Evolutionary conservation across 2,329 filamentous ascomycete genomes (phyloP).

Genomic region (Coniella lustricola): DNA sequence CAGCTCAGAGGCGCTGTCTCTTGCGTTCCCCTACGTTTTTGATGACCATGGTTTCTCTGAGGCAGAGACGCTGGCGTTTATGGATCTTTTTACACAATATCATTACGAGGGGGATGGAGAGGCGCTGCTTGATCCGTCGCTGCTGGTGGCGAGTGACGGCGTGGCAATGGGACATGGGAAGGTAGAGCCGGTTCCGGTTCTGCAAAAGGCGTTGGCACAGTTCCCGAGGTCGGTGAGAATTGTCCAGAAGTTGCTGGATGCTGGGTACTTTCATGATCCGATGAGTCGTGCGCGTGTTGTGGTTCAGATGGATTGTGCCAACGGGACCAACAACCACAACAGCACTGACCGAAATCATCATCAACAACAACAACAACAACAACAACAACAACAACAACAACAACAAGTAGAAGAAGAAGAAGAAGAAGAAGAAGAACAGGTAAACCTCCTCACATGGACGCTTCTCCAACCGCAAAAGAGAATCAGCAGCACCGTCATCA

Average conservation of each 20-base stretch:
- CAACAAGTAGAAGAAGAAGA: too few relatives aligned
- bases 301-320: too few relatives aligned
- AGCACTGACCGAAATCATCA: too few relatives aligned
- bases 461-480: slow-evolving; percentile 56
- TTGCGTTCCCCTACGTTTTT: slow-evolving; percentile 51
- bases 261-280: slow-evolving; percentile 55
- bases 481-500: slow-evolving; percentile 51
- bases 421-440: slow-evolving; percentile 43
- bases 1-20: slow-evolving; percentile 40
- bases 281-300: slow-evolving; percentile 36
- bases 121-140: slow-evolving; percentile 44
- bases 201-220: slow-evolving; percentile 45
- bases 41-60: slow-evolving; percentile 39
- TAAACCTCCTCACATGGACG: slow-evolving; percentile 54
- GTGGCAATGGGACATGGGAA: too few relatives aligned
- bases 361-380: too few relatives aligned
- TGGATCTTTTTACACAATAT: slow-evolving; percentile 45
- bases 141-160: slow-evolving; percentile 30
- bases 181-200: slow-evolving; percentile 42
- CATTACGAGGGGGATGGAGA: slow-evolving; percentile 31
- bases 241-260: slow-evolving; percentile 46
- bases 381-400: too few relatives aligned
- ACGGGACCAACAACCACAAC: too few relatives aligned
- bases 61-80: slow-evolving; percentile 41
- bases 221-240: slow-evolving; percentile 49